phyloP scores from a whole-genome alignment of 176 grass and related monocot genomes.

The Chloris gayana region DNA sequence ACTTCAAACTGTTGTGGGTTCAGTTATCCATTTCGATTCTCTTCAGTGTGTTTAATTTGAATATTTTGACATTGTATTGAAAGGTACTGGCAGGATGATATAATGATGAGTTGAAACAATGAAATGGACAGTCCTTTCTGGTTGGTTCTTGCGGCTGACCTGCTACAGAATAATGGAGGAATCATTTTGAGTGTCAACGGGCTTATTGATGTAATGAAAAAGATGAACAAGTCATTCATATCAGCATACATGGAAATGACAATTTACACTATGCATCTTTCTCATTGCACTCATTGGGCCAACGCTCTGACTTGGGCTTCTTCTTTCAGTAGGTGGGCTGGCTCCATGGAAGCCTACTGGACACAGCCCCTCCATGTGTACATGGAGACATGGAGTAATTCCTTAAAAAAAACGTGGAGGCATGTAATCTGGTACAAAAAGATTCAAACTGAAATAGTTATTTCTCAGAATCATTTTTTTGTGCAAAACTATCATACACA shows the following conservation, averaged over 20 bases:
- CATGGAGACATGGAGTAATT: too few species aligned
- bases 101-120: background rate
- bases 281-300: background rate
- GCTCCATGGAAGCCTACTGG: background rate
- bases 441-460: too few species aligned
- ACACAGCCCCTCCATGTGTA: too few species aligned
- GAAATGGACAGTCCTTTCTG: background rate
- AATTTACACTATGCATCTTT: too few species aligned
- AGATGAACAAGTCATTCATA: too few species aligned
- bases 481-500: too few species aligned
- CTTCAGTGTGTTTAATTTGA: too few species aligned
- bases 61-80: background rate
- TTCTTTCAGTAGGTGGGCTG: background rate
- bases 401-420: too few species aligned
- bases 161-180: background rate
- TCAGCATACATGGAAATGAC: too few species aligned
- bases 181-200: background rate
- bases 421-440: too few species aligned
- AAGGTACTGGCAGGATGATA: background rate
- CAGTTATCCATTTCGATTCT: background rate
- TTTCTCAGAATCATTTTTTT: too few species aligned
- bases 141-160: conserved; percentile 16
- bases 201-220: too few species aligned
- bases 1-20: background rate
- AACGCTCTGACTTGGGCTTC: background rate